Conservation (phyloP, 129 eudicot species). For the Flaveria robusta region DNA sequence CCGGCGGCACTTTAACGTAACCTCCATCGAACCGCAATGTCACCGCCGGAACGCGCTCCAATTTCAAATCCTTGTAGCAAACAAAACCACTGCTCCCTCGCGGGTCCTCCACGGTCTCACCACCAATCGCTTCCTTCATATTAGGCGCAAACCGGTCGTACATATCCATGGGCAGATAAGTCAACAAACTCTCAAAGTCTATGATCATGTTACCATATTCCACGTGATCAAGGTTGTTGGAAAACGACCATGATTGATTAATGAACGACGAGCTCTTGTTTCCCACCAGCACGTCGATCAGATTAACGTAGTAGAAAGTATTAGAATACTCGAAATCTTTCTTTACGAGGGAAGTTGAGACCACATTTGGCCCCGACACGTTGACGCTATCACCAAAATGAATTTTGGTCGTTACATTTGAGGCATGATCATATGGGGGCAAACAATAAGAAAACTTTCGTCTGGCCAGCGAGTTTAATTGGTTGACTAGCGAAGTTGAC, state of each 20-base stretch:
- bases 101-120: neutral
- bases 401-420: slow-evolving; percentile 46
- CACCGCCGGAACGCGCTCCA: neutral
- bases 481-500: slow-evolving; percentile 38
- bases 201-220: neutral
- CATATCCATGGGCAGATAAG: neutral
- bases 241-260: slow-evolving; percentile 33
- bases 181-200: neutral
- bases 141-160: neutral
- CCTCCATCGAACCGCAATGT: slow-evolving; percentile 47
- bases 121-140: neutral
- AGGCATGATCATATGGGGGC: slow-evolving; percentile 2
- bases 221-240: slow-evolving; percentile 42
- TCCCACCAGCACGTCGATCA: slow-evolving; percentile 52
- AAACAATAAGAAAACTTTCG: slow-evolving; percentile 75
- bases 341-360: slow-evolving; percentile 52
- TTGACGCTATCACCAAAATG: slow-evolving; percentile 50
- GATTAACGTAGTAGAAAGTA: slow-evolving; percentile 50
- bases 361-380: slow-evolving; percentile 43
- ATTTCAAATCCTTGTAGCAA: neutral
- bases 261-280: neutral
- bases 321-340: neutral
- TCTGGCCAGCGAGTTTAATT: slow-evolving; percentile 22
- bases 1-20: slow-evolving; percentile 25
- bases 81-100: neutral